Conservation (phyloP, 2,329 filamentous ascomycete genomes). For the Colletotrichum sp. region DNA sequence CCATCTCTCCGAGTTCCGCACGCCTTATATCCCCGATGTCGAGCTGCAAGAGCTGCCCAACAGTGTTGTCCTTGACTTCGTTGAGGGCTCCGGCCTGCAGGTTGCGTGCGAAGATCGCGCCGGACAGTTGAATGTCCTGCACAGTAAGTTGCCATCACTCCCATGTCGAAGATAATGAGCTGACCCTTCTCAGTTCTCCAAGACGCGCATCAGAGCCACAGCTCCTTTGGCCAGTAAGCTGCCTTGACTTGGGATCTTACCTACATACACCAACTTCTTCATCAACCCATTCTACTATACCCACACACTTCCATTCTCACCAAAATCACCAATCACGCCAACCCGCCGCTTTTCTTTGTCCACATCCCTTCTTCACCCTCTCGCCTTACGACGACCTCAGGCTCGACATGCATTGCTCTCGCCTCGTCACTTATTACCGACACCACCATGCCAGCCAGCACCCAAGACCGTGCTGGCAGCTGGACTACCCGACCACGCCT, state of each 20-base stretch:
- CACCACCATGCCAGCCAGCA: not conserved
- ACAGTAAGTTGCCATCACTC: slow-evolving; percentile 46
- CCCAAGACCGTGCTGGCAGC: not conserved
- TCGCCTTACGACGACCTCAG: not conserved
- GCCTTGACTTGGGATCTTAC: not conserved
- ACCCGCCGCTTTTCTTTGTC: slow-evolving; percentile 19
- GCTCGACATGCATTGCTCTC: not conserved
- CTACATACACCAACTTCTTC: not conserved
- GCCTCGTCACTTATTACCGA: not conserved
- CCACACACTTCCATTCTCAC: not conserved
- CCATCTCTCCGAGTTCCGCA: slow-evolving; percentile 83
- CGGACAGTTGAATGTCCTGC: slow-evolving; percentile 60
- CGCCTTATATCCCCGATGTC: slow-evolving; percentile 83
- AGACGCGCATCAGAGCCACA: slow-evolving; percentile 44
- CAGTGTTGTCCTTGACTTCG: slow-evolving; percentile 70
- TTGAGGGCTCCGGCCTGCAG: slow-evolving; percentile 66
- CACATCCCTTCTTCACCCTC: slow-evolving; percentile 2
- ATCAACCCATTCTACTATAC: slow-evolving; percentile 13
- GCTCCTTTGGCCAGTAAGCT: slow-evolving; percentile 33
- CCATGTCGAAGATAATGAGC: not conserved
- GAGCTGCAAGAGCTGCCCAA: slow-evolving; percentile 93
- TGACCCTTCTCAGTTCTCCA: slow-evolving; percentile 43
- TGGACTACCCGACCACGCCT: not conserved
- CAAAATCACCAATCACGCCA: not conserved
- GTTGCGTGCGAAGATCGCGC: slow-evolving; percentile 67